Percentiles rank a stretch among this genome's conserved stretches.
phyloP scores from a whole-genome alignment of 345 rosid genomes.

The Salix exigua region DNA sequence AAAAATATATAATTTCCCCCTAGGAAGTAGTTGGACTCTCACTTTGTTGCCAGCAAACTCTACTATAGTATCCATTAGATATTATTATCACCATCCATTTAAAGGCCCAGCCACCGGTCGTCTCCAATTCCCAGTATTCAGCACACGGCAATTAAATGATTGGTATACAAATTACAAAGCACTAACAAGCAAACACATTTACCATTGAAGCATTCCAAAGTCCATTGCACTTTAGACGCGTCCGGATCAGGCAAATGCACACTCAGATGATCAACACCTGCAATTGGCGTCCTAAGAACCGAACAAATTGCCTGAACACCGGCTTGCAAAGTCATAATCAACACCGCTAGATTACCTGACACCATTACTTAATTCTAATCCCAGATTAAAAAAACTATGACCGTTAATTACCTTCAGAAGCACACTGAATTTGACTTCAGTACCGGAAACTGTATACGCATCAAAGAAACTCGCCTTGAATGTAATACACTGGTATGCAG shows the following conservation, averaged over 20 bases:
- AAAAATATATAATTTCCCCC: too few species aligned
- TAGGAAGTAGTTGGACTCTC: too few species aligned
- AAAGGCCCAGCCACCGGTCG: too few species aligned
- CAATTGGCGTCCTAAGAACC: slow-evolving; percentile 68
- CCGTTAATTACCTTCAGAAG: slow-evolving; percentile 56
- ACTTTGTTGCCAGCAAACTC: too few species aligned
- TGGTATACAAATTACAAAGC: neutral
- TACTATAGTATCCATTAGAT: too few species aligned
- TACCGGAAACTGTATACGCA: slow-evolving; percentile 40
- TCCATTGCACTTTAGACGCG: slow-evolving; percentile 74
- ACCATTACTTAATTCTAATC: neutral
- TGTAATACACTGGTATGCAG: slow-evolving; percentile 63
- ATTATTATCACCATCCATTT: too few species aligned
- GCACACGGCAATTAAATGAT: neutral
- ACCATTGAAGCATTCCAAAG: slow-evolving; percentile 70
- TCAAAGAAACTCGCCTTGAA: slow-evolving; percentile 70
- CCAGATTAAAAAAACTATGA: neutral
- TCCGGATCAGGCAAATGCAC: slow-evolving; percentile 68
- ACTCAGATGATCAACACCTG: slow-evolving; percentile 61
- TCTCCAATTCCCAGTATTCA: too few species aligned
- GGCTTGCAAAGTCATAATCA: slow-evolving; percentile 10
- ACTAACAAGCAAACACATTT: neutral
- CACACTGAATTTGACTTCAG: slow-evolving; percentile 67
- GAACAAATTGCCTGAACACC: slow-evolving; percentile 65
- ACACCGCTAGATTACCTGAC: neutral